phyloP scores from a whole-genome alignment of 2,329 filamentous ascomycete species.

The Thielaviopsis musarum region DNA sequence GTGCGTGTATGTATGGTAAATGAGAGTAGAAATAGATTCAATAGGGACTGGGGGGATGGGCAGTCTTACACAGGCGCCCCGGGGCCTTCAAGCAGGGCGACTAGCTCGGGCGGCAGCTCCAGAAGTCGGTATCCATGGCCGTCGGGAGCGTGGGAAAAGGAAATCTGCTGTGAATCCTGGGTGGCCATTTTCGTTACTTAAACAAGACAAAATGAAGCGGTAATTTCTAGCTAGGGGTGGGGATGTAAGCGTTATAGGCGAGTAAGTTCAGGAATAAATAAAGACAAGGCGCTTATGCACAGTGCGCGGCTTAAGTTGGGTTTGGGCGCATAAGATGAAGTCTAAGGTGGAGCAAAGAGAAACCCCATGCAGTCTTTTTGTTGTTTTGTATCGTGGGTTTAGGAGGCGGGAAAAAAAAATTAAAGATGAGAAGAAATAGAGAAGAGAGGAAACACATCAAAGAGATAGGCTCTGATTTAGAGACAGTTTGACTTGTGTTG shows the following conservation, averaged over 20 bases:
- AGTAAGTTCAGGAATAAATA: not conserved
- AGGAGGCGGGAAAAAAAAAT: too few relatives aligned
- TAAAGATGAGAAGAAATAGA: too few relatives aligned
- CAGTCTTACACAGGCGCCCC: slow-evolving; percentile 33
- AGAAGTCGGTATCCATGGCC: slow-evolving; percentile 40
- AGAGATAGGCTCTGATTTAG: too few relatives aligned
- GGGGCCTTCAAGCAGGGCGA: slow-evolving; percentile 36
- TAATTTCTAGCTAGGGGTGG: not conserved
- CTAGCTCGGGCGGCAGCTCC: slow-evolving; percentile 43
- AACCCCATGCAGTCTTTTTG: too few relatives aligned
- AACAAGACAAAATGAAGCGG: not conserved
- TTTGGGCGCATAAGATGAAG: not conserved
- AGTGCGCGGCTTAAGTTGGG: not conserved
- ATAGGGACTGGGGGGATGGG: too few relatives aligned
- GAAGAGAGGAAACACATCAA: too few relatives aligned
- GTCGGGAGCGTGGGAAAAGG: slow-evolving; percentile 32
- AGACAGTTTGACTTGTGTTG: too few relatives aligned
- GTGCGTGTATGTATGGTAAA: too few relatives aligned
- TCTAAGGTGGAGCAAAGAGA: not conserved
- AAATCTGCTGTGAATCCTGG: slow-evolving; percentile 29
- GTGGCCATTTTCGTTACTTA: slow-evolving; percentile 22
- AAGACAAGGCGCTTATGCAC: not conserved
- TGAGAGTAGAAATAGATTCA: not conserved
- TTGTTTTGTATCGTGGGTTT: too few relatives aligned
- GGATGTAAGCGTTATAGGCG: not conserved